Evolutionary conservation across 208 protist genomes (phyloP).

Genomic region (Leishmania major): DNA sequence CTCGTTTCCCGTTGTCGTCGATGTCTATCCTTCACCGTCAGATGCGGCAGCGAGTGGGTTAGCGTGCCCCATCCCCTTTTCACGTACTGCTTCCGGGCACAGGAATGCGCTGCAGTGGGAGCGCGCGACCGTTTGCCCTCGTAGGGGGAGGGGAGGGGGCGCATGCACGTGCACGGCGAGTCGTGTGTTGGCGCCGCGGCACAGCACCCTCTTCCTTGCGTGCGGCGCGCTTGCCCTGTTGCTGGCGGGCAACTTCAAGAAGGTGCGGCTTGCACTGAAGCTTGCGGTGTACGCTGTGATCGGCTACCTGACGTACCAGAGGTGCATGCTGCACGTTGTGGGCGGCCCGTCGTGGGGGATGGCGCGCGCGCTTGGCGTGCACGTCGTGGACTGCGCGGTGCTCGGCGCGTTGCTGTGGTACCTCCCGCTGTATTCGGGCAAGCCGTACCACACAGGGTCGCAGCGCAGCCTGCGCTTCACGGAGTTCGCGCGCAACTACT

Average conservation of each 20-base stretch:
- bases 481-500: conserved; percentile 52
- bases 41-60: background rate
- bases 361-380: conserved; percentile 9
- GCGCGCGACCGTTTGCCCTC: background rate
- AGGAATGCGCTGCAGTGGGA: background rate
- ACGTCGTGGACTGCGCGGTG: conserved; percentile 40
- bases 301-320: conserved; percentile 56
- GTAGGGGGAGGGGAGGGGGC: background rate
- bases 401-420: conserved; percentile 63
- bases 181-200: conserved; percentile 29
- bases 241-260: conserved; percentile 36
- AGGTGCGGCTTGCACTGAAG: conserved; percentile 43
- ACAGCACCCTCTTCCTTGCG: conserved; percentile 45
- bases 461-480: conserved; percentile 54
- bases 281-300: conserved; percentile 55
- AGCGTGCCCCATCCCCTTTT: background rate
- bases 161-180: background rate
- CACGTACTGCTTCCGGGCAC: background rate
- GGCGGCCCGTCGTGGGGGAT: conserved; percentile 13
- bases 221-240: conserved; percentile 25
- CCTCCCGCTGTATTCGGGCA: conserved; percentile 59
- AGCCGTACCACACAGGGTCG: conserved; percentile 62
- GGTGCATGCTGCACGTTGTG: conserved; percentile 31
- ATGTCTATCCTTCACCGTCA: background rate
- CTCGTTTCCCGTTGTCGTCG: background rate